These are phyloP conservation scores for Monilinia laxa DNA, from an alignment of 2,329 filamentous ascomycete genomes.

Conservation along the genomic window DNA sequence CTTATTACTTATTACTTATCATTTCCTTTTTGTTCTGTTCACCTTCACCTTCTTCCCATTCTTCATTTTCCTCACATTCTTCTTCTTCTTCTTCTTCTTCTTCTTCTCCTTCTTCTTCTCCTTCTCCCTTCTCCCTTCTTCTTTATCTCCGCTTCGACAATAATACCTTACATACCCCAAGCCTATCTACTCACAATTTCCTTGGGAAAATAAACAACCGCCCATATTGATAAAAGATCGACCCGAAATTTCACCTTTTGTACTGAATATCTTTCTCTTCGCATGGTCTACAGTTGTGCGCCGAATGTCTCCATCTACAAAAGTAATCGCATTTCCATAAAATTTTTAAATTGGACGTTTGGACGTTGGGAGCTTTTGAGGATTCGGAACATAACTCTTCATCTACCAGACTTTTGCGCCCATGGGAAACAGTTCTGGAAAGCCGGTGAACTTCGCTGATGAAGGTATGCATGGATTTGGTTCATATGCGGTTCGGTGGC, in stretches of 20 bases:
- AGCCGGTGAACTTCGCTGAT: constrained; percentile 87
- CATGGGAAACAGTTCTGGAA: constrained; percentile 96
- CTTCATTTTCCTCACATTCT: no score
- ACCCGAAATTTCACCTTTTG: not conserved
- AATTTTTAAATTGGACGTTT: not conserved
- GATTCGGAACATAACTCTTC: not conserved
- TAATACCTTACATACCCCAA: not conserved
- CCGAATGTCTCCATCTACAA: constrained; percentile 22
- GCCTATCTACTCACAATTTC: not conserved
- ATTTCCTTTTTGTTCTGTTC: no score
- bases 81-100: no score
- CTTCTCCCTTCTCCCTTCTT: not conserved
- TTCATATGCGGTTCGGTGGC: constrained; percentile 7
- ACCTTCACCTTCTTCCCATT: no score
- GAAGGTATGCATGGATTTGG: constrained; percentile 64
- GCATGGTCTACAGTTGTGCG: constrained; percentile 12
- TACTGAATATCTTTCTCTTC: not conserved
- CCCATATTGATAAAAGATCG: not conserved
- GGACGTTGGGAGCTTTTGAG: not conserved
- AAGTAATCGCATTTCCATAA: constrained; percentile 1
- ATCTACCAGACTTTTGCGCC: constrained; percentile 24
- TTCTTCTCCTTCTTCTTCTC: not conserved
- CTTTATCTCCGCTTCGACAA: constrained; percentile 3
- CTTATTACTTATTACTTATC: no score
- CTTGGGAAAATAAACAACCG: not conserved